These are phyloP conservation scores for Pichia sp. DNA, from an alignment of 1,139 yeast species.

Conservation along the genomic window DNA sequence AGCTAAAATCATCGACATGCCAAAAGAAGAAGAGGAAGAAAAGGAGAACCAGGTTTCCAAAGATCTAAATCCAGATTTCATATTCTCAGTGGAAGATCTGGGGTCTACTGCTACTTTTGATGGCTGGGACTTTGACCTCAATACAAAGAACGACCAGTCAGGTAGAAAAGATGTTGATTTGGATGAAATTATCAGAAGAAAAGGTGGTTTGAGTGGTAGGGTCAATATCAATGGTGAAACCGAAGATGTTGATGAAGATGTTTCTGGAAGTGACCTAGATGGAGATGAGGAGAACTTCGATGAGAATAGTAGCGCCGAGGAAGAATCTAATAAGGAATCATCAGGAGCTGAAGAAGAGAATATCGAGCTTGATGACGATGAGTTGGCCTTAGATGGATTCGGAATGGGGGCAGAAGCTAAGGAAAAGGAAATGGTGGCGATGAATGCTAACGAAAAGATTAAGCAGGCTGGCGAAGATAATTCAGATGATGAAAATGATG, in stretches of 20 bases:
- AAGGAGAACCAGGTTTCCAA: slow-evolving; percentile 29
- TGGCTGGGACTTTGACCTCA: slow-evolving; percentile 77
- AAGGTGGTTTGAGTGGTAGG: slow-evolving; percentile 58
- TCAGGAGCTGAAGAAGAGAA: no score
- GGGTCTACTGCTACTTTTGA: slow-evolving; percentile 49
- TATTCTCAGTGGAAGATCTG: slow-evolving; percentile 55
- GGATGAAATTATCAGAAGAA: slow-evolving; percentile 76
- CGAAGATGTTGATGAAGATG: slow-evolving; percentile 10
- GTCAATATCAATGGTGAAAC: slow-evolving; percentile 32
- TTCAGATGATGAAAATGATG: slow-evolving; percentile 28
- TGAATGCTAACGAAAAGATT: slow-evolving; percentile 26
- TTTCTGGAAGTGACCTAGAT: slow-evolving; percentile 25
- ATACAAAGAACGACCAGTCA: slow-evolving; percentile 25
- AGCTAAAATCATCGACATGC: slow-evolving; percentile 31
- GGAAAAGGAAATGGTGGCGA: no score
- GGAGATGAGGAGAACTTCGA: slow-evolving; percentile 25
- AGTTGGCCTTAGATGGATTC: slow-evolving; percentile 62
- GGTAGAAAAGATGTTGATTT: slow-evolving; percentile 66
- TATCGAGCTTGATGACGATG: slow-evolving; percentile 40
- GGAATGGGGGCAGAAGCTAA: slow-evolving; percentile 50
- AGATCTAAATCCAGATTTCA: slow-evolving; percentile 62
- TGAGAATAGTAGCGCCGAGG: slow-evolving; percentile 27
- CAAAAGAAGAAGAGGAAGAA: slow-evolving; percentile 31
- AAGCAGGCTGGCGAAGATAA: slow-evolving; percentile 28
- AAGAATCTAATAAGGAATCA: slow-evolving; percentile 21